phyloP scores from a whole-genome alignment of 768 basidiomycete genomes.

The Lepiota brunneoincarnata region DNA sequence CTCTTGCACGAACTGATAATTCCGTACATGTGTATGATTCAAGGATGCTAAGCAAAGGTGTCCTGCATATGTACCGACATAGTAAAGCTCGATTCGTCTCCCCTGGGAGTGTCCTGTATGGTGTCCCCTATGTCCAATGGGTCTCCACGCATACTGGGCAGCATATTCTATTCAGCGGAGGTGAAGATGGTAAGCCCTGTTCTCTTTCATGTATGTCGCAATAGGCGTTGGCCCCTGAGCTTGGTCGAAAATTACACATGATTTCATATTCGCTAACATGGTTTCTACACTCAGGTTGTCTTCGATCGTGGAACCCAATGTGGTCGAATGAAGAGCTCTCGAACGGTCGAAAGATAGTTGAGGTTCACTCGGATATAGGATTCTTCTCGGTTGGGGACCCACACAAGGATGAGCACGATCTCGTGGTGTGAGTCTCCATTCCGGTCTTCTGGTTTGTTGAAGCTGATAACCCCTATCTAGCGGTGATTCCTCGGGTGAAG shows the following conservation, averaged over 20 bases:
- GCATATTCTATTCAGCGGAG: constrained; percentile 4
- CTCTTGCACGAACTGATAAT: constrained; percentile 60
- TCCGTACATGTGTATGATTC: constrained; percentile 59
- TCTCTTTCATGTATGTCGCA: neutral
- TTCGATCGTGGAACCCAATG: constrained; percentile 64
- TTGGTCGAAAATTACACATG: neutral
- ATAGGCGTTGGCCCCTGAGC: neutral
- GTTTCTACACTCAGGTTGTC: constrained; percentile 46
- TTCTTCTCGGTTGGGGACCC: constrained; percentile 59
- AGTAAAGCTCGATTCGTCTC: constrained; percentile 5
- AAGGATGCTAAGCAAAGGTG: constrained; percentile 42
- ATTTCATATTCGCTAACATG: constrained; percentile 8
- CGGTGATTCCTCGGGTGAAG: constrained; percentile 47
- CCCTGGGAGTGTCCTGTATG: neutral
- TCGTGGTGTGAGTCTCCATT: constrained; percentile 53
- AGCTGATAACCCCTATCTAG: constrained; percentile 22
- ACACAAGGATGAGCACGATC: constrained; percentile 46
- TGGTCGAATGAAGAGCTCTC: constrained; percentile 30
- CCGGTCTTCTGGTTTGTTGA: neutral
- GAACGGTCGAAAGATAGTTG: constrained; percentile 51
- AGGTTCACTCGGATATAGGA: constrained; percentile 54
- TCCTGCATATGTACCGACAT: constrained; percentile 51
- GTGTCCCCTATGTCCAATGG: constrained; percentile 5
- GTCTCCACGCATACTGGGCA: constrained; percentile 6
- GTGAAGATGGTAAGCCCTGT: constrained; percentile 6